Evolutionary conservation across 2,329 filamentous ascomycete genomes (phyloP).

Genomic region (Trichoderma hamatum): DNA sequence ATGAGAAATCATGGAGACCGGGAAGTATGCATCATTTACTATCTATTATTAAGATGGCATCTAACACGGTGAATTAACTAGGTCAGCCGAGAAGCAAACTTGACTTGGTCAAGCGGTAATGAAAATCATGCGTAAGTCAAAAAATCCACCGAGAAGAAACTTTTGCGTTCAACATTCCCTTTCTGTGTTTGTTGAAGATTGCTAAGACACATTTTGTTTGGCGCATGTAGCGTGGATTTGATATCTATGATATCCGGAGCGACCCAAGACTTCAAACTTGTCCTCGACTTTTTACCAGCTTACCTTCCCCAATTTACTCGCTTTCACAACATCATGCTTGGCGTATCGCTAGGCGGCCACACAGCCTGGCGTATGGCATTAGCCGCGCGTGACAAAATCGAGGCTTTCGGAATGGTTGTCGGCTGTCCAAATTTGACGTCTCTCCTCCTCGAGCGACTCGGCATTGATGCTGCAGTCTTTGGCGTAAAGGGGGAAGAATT

Average conservation of each 20-base stretch:
- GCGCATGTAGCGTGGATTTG: neutral
- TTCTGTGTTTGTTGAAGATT: neutral
- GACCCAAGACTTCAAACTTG: conserved; percentile 18
- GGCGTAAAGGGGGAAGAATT: conserved; percentile 4
- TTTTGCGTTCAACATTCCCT: neutral
- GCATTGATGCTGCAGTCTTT: neutral
- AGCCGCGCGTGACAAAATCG: neutral
- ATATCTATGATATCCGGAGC: conserved; percentile 11
- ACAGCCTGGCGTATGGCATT: conserved; percentile 10
- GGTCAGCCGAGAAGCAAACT: neutral
- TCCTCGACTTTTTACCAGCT: conserved; percentile 4
- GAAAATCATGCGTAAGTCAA: conserved; percentile 18
- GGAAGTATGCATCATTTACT: neutral
- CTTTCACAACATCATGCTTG: conserved; percentile 15
- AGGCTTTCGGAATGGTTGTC: conserved; percentile 13
- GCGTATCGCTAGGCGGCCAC: conserved; percentile 7
- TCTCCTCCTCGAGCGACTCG: conserved; percentile 1
- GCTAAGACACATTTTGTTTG: neutral
- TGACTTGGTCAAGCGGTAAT: conserved; percentile 15
- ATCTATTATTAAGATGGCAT: neutral
- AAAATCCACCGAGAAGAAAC: no score
- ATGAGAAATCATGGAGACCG: conserved; percentile 18
- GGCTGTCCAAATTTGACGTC: conserved; percentile 12
- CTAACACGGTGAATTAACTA: neutral
- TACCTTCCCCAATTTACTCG: conserved; percentile 7